Base-by-base conservation (phyloP, 2,329 filamentous ascomycete species). In the Metarhizium humberi region DNA sequence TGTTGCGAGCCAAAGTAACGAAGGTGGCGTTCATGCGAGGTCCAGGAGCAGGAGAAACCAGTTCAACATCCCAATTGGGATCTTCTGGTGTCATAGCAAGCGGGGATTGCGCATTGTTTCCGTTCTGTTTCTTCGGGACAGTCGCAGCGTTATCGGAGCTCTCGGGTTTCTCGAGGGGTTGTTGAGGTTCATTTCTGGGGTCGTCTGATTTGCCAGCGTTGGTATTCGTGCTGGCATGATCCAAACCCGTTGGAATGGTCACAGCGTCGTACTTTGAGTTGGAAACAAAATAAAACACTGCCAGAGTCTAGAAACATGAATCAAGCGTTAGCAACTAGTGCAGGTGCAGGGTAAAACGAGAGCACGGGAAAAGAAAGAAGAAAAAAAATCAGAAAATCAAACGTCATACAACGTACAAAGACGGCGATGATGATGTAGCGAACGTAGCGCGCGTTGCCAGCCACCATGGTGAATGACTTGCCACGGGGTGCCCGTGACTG, bases 11-110 rank as follows among this genome's bases (percentile, higher is more conserved):
- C 58, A 99, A 82, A 25, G 92, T 96, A 53, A 99, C 91, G 67
- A 99, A 99, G 11, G 94, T 99, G 52, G 95, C 94, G 73, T 99
- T 99, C 80, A 95, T 90, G 66, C 90, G 88, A 58, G 85, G 82
- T 52, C 87, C 87, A 11, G 82, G 75, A 14, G 81, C 80, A 36
- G 78, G 78, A 58, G 73, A 70, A 47, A 73, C 60, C 43, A 82
- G 69, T 53, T 80, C 73, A 58, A 76, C 67, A 58, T 78, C 68
- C 78, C 77, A 83, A 58, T 78, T 77, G 38, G 73, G 67, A 54
- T 80, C 78, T 53, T 73, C 72, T 32, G 79, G 80, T 38, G 70
- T 76, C 68, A 81, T 67, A 58, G 78, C 69, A 69, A 84, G 75
- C 10, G 78, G 77, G 61, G 69, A 71, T 56, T 67, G 61, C 52